Evolutionary conservation across 148 eudicot species (phyloP), one percentile per base, ranked within the genome.

Genomic region (Rhododendron ferrugineum): DNA sequence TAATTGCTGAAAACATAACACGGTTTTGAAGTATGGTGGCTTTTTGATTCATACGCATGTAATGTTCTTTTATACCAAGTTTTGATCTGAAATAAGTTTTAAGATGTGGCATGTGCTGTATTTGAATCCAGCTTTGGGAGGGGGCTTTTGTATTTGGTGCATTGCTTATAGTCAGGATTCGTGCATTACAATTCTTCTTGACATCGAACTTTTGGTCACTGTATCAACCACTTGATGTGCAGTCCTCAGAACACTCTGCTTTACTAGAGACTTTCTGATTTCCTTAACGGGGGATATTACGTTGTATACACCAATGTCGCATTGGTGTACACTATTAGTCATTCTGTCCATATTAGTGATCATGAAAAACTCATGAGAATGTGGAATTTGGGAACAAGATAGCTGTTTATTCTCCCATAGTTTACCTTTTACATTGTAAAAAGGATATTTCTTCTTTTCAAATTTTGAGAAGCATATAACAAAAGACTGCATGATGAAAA

Each of bases 201-300:
- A 26, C 11, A 26, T 64, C 1, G 30, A 9, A 26, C 40, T 30
- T 32, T 30, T 70, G 37, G 36, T 70, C 75, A 30, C 36, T 70
- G 75, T 70, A 70, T 70, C 20, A 70, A 70, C 75, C 36, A 70
- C 75, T 50, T 30, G 82, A 80, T 56, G 83, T 54, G 46, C 66
- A 52, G 44, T 80, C 82, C 82, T 52, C 66, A 13, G 36, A 68
- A 28, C 16, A 68, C 74, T 64, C 28, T n/a, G 30, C 14, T 10
- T 66, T 66, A 66, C 73, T 66, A 26, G 73, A 64, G 28, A 66
- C 2, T 66, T 26, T 28, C 34, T 26, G 73, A 66, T 66, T 66
- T 66, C 73, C 73, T 66, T 66, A 26, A 3, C 4, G 26, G 73
- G 73, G 5, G 4, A 66, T 26, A 26, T 26, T 3, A 26, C 73